Conservation (phyloP, 306 rosid species). For the Trifolium fragiferum region DNA sequence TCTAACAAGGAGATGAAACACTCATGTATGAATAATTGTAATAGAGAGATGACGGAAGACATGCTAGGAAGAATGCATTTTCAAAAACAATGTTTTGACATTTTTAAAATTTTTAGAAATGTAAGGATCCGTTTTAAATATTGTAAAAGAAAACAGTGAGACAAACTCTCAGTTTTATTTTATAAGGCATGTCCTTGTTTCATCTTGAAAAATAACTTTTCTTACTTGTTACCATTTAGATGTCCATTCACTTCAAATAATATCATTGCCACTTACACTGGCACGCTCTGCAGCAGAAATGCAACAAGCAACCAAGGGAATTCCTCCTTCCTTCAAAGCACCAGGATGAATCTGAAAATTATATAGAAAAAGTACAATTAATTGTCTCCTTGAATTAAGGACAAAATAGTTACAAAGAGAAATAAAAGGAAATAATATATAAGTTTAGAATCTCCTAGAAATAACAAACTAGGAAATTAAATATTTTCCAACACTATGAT, state of each 20-base stretch:
- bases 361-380: slow-evolving; percentile 36
- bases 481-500: no score
- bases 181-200: slow-evolving; percentile 10
- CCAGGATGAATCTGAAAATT: slow-evolving; percentile 90
- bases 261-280: slow-evolving; percentile 63
- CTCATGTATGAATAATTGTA: neutral
- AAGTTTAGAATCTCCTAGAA: no score
- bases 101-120: neutral
- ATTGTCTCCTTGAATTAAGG: no score
- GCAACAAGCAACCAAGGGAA: slow-evolving; percentile 87
- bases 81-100: no score
- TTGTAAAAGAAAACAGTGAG: neutral
- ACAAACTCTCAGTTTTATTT: neutral
- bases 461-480: no score
- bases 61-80: neutral
- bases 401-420: no score
- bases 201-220: slow-evolving; percentile 18
- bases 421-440: no score
- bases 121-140: neutral
- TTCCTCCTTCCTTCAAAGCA: slow-evolving; percentile 84
- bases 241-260: slow-evolving; percentile 15
- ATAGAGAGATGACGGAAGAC: neutral
- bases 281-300: slow-evolving; percentile 91
- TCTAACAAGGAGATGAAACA: neutral
- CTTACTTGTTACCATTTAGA: neutral